Base-by-base conservation (phyloP, 2,329 filamentous ascomycete genomes). In the Dothidotthia symphoricarpi region DNA sequence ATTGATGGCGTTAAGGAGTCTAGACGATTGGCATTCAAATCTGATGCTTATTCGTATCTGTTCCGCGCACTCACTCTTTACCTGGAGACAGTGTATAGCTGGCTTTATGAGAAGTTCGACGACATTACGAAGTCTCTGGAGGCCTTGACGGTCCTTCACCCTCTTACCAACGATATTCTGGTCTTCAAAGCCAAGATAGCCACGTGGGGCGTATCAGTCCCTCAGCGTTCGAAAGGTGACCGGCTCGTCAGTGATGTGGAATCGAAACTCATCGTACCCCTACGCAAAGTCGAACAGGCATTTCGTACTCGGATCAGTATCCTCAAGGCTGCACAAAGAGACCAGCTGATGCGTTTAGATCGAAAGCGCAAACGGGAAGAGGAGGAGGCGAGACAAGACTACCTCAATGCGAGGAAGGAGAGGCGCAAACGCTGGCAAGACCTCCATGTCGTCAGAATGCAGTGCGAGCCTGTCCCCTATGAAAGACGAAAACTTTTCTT, bases 401-500 rank as follows among this genome's bases (percentile, higher is more conserved):
- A 22, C 19, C 19, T 22, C 9, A 24, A 22, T 16, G 16, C 39
- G 1, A 33, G 19, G 11, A 36, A 26, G 4, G 26, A 44, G 16
- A 45, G 51, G 19, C 44, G 43, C 43, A 39, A 39, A n/a, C 50
- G 40, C n/a, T 66, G 63, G 63, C 53, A 59, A 10, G 31, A 53
- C 26, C 47, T 66, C 0, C 61, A 67, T 31, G 38, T 59, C 4
- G 30, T 16, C 6, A 55, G 64, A 17, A 46, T 59, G 45, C 29
- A 42, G 11, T 58, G 45, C 16, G 63, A 66, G 34, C 48, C 53
- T 2, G 49, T 59, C 25, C 16, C 31, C 6, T 8, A 10, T 3
- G 42, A 41, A 25, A 43, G 47, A n/a, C 31, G 27, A 10, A 33
- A 31, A 16, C 32, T 58, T 4, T 29, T 36, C 5, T 49, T 53